phyloP scores from a whole-genome alignment of 352 stramenopile genomes.

The Globisporangium alternatum region DNA sequence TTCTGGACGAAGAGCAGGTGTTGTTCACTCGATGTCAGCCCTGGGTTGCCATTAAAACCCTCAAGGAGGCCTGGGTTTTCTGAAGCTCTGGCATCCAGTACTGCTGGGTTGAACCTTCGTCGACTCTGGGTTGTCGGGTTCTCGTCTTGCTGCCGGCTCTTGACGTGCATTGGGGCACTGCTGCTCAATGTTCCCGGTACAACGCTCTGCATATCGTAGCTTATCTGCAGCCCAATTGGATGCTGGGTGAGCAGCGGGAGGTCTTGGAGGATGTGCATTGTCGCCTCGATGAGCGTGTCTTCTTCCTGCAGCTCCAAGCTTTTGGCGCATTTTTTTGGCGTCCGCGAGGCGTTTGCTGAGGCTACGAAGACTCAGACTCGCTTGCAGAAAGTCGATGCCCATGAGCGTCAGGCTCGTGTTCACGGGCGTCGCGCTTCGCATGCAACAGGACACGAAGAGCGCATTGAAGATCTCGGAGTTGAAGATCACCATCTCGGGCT shows the following conservation, averaged over 20 bases:
- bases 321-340: not conserved
- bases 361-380: slow-evolving; percentile 33
- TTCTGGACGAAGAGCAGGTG: slow-evolving; percentile 20
- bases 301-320: not conserved
- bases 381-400: slow-evolving; percentile 30
- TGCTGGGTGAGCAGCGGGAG: not conserved
- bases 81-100: no score
- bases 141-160: no score
- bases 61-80: no score
- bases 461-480: slow-evolving; percentile 48
- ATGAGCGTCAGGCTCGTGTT: slow-evolving; percentile 32
- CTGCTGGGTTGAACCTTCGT: no score
- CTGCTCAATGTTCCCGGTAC: no score
- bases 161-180: no score
- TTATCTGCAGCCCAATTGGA: no score
- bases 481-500: slow-evolving; percentile 31
- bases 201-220: no score
- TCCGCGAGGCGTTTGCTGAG: slow-evolving; percentile 15
- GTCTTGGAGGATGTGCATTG: not conserved
- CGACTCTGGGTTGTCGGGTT: no score
- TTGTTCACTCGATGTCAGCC: slow-evolving; percentile 10
- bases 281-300: not conserved
- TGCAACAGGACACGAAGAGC: slow-evolving; percentile 41
- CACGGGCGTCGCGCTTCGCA: slow-evolving; percentile 35
- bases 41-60: no score